Evolutionary conservation across 1,139 yeast genomes (phyloP), one percentile per base, ranked within the genome.

Genomic region (Saccharomyces hybrid): DNA sequence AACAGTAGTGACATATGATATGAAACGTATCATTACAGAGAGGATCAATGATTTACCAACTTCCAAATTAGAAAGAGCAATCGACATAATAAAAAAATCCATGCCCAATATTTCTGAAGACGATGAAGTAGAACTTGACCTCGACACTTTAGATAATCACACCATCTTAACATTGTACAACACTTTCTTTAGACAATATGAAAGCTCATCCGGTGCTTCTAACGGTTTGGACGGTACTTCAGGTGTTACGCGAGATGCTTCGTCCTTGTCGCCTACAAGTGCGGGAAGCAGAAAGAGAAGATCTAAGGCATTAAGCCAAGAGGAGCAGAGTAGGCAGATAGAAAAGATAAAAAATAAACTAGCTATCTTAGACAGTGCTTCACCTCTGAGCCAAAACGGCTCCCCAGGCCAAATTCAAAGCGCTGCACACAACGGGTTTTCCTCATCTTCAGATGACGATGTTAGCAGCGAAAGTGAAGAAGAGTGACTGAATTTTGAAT

Each of bases 1-100:
- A 55, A 63, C 77, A 4, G 83, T 81, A 51, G 86, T 86, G 50
- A 88, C 97, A 0, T 93, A 88, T 69, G 98, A 91, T 68, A 93
- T 93, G 98, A 93, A 95, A 79, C 88, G 89, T 69, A 96, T 89
- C 70, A 85, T 93, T 54, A 83, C 93, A 55, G 97, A 90, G 67
- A 83, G 84, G 65, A 93, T 93, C 67, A 84, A 86, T 52, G 84
- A 83, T 57, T 64, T 77, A 49, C 81, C 90, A 34, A 96, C 89
- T 61, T 84, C 86, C 71, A 88, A 88, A 73, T 75, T 93, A 65
- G 88, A 86, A 63, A 86, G 87, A 56, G 95, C 90, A 44, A 80
- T 93, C 60, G 83, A 86, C 54, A 89, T 93, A 60, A 89, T 93
- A 63, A 87, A 87, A 67, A 95, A 88, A 69, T 86, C 88, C 61